Evolutionary conservation across 192 early-diverging fungal genomes (phyloP), one percentile per base, ranked within the genome.

Genomic region (Coemansia sp.): DNA sequence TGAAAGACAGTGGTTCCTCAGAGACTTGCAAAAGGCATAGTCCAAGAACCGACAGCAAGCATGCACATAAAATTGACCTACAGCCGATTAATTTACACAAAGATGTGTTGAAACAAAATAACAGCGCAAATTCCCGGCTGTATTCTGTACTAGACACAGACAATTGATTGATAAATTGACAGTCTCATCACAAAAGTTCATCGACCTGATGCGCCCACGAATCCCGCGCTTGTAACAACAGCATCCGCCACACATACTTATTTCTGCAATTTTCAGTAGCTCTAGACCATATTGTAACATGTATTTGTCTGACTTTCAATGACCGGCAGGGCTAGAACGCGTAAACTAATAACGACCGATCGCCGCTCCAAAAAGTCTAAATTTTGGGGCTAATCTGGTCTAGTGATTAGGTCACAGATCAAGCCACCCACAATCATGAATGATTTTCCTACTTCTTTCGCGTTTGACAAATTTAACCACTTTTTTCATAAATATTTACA

Each of bases 401-500:
- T 45, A 45, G 41, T 0, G 15, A 45, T 45, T n/a, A 45, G 14
- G 14, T 5, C 14, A n/a, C 41, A n/a, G 41, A 45, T 45, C 41
- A 45, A 45, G 41, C 9, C 9, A 45, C 15, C 41, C 41, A 45
- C 41, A 45, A 45, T 4, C n/a, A 49, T 17, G 19, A 19, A n/a
- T 22, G 48, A 45, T 45, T 45, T 45, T 17, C 2, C n/a, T 17
- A 19, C 19, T 49, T 49, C 22, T 49, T 49, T 49, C 15, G 48
- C 15, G 19, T 19, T 19, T 21, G 48, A 84, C 70, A 56, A 56
- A 48, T 17, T 50, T 59, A 17, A 27, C 57, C 37, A 19, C 27
- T 58, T 45, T 60, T 39, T 60, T 47, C 15, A 9, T 35, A 15
- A 3, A 14, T 10, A 39, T 12, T 22, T 14, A 17, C 10, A 37